Conservation (phyloP, 331 rosid genomes). For the Malus hybrid region DNA sequence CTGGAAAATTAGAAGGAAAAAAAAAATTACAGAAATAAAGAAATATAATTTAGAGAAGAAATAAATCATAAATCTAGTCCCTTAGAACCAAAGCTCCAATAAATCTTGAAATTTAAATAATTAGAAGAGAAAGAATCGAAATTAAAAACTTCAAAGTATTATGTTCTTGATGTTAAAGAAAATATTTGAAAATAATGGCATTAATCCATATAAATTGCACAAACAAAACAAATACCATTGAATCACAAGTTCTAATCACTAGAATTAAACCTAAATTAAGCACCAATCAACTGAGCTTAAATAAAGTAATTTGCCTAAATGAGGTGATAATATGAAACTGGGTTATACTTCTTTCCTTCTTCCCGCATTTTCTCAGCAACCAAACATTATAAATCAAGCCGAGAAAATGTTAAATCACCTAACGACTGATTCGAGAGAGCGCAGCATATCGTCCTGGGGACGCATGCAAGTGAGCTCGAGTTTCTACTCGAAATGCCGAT, state of each 20-base stretch:
- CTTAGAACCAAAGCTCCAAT: no score
- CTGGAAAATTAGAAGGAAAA: constrained; percentile 13
- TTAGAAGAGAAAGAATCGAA: neutral
- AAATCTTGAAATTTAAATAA: no score
- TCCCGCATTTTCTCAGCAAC: neutral
- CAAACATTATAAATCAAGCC: neutral
- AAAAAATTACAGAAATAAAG: neutral
- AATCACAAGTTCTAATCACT: neutral
- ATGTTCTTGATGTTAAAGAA: neutral
- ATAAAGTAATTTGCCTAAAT: neutral
- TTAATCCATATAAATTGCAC: neutral
- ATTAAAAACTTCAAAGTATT: neutral
- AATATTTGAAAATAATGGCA: neutral
- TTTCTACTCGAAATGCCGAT: constrained; percentile 8
- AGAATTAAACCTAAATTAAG: neutral
- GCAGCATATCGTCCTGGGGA: constrained; percentile 17
- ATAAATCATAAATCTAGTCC: no score
- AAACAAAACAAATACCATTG: neutral
- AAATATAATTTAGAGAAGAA: no score
- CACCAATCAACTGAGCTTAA: neutral
- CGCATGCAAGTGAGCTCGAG: constrained; percentile 9
- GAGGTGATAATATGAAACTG: neutral
- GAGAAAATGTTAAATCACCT: constrained; percentile 14
- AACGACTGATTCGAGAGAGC: constrained; percentile 7
- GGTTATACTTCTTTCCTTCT: neutral